Percentiles rank a stretch among this genome's conserved stretches.
Evolutionary conservation across 768 basidiomycete genomes (phyloP).

Genomic region (Rhodotorula paludigena): DNA sequence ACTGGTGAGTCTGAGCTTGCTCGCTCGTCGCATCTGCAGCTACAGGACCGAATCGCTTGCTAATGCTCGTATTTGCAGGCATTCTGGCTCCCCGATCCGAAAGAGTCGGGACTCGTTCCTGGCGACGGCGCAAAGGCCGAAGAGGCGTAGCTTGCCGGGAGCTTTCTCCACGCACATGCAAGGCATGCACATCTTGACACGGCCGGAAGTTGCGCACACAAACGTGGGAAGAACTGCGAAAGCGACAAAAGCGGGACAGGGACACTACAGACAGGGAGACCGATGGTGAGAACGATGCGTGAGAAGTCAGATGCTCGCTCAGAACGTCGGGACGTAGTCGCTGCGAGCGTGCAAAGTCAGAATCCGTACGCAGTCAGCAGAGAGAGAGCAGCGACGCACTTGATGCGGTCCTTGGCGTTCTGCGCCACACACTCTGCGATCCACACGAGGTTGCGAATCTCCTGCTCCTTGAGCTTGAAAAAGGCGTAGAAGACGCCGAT

Average conservation of each 20-base stretch:
- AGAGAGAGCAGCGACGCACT: constrained; percentile 4
- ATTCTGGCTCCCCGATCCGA: constrained; percentile 62
- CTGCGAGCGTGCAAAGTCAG: neutral
- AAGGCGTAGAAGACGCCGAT: constrained; percentile 77
- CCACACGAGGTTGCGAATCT: constrained; percentile 51
- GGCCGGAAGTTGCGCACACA: no score
- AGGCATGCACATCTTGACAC: no score
- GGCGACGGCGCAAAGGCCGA: neutral
- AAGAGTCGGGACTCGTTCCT: neutral
- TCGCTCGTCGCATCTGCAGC: constrained; percentile 4
- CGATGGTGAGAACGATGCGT: neutral
- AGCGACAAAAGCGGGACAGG: neutral
- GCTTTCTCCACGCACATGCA: neutral
- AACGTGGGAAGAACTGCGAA: neutral
- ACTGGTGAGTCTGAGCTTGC: constrained; percentile 59
- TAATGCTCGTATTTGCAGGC: constrained; percentile 52
- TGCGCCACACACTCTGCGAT: constrained; percentile 85
- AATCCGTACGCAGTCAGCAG: no score
- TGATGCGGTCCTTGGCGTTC: constrained; percentile 61
- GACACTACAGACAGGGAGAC: neutral
- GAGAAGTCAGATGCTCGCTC: neutral
- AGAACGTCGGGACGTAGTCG: constrained; percentile 33
- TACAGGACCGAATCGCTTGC: no score
- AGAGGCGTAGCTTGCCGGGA: neutral
- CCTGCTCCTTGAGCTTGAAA: constrained; percentile 57